Evolutionary conservation across 2,329 filamentous ascomycete genomes (phyloP), one percentile per base, ranked within the genome.

Genomic region (Biscogniauxia sp.): DNA sequence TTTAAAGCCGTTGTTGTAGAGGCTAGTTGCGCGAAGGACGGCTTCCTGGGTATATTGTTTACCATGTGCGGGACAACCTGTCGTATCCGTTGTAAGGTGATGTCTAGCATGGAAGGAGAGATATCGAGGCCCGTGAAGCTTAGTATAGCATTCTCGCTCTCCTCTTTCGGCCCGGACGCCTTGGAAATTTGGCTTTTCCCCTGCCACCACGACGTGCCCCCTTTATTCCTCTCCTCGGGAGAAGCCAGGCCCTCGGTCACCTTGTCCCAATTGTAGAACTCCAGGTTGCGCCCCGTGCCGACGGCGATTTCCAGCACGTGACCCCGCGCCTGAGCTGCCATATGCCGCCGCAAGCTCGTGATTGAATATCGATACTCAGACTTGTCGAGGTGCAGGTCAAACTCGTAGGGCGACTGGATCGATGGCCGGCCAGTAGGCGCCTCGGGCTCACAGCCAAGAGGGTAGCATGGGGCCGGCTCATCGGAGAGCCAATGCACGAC

Each of bases 51-150:
- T 41, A 84, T 76, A 6, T 76, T 68, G 20, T 71, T 72, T 6
- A 68, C 57, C 53, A 79, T 72, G 3, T 76, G 75, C 0, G 81
- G 75, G 53, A 82, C 71, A 28, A 73, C 61, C 58, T 78, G 70
- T 51, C 78, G 75, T 28, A 88, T 78, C 54, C 84, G 82, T 26
- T 76, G 76, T 26, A 84, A 78, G 17, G 86, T 82, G 20, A 88
- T 78, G 59, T 82, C 80, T 2, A 89, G 75, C 82, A 88, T 88
- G 57, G 85, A 80, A 23, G 76, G 77, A 13, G 83, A 85, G 56
- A 87, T 84, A 67, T 88, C 86, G 11, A 88, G 75, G 25, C 84
- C 86, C 0, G 86, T 88, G 65, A 86, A 88, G 56, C 83, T 84
- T 2, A 78, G 74, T 11, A 88, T 68, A 53, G 73, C 75, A 13